phyloP scores from a whole-genome alignment of 2,329 filamentous ascomycete genomes.

The Verticillium zaregamsianum region DNA sequence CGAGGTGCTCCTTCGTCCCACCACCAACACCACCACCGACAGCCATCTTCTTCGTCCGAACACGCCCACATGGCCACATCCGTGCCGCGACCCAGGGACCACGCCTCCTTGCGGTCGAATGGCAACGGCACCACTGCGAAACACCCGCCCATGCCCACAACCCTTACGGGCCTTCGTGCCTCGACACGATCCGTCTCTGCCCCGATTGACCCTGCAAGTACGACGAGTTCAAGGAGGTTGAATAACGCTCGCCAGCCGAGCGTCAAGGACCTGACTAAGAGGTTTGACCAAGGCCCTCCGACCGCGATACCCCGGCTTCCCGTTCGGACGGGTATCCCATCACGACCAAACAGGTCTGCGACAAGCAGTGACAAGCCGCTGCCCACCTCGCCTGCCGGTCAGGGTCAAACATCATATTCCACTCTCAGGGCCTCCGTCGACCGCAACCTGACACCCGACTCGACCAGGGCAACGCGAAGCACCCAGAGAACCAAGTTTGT shows the following conservation, averaged over 20 bases:
- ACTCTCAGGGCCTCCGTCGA: conserved; percentile 32
- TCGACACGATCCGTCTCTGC: conserved; percentile 51
- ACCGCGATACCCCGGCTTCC: conserved; percentile 28
- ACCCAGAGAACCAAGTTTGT: conserved; percentile 43
- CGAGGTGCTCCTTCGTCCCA: conserved; percentile 22
- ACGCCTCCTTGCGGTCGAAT: conserved; percentile 43
- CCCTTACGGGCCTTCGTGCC: conserved; percentile 35
- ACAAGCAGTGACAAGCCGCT: conserved; percentile 18
- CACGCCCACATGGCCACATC: conserved; percentile 35
- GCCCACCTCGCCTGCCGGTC: conserved; percentile 12
- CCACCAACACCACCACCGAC: conserved; percentile 1
- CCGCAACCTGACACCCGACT: conserved; percentile 24
- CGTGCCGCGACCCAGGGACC: conserved; percentile 29
- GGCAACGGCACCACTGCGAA: conserved; percentile 46
- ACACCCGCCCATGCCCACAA: conserved; percentile 35
- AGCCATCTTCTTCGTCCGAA: conserved; percentile 10
- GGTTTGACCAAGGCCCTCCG: conserved; percentile 63
- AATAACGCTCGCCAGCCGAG: conserved; percentile 51
- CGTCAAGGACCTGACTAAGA: conserved; percentile 75
- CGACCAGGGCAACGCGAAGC: conserved; percentile 6
- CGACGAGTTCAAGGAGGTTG: conserved; percentile 24
- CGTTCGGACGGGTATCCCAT: conserved; percentile 25
- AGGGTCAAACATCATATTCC: conserved; percentile 35
- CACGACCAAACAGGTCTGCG: conserved; percentile 31
- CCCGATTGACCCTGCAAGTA: conserved; percentile 38